Percentiles rank a stretch among this genome's conserved stretches.
Evolutionary conservation across 2,329 filamentous ascomycete genomes (phyloP).

Genomic region (Pseudogymnoascus sp.): DNA sequence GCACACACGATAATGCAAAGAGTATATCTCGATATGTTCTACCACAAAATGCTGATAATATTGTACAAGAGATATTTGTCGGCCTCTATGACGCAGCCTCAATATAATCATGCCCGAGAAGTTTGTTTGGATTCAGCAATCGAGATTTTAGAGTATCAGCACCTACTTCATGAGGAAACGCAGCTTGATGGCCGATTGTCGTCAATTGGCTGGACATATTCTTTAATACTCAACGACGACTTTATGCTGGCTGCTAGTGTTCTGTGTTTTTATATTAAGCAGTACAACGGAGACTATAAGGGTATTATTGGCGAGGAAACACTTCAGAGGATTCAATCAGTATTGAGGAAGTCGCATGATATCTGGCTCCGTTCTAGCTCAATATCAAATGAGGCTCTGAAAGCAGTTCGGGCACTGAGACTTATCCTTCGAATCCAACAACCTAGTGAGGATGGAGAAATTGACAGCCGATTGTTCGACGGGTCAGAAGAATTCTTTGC

Average conservation of each 20-base stretch:
- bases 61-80: slow-evolving; percentile 44
- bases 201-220: slow-evolving; percentile 46
- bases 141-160: slow-evolving; percentile 40
- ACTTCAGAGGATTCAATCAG: background rate
- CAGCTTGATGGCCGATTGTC: slow-evolving; percentile 46
- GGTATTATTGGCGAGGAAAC: background rate
- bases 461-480: background rate
- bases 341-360: background rate
- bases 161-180: slow-evolving; percentile 37
- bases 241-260: slow-evolving; percentile 53
- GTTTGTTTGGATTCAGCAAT: slow-evolving; percentile 44
- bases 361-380: background rate
- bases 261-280: slow-evolving; percentile 36
- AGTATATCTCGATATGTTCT: slow-evolving; percentile 41
- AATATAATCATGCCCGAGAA: slow-evolving; percentile 46
- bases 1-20: slow-evolving; percentile 40
- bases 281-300: background rate
- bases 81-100: slow-evolving; percentile 32
- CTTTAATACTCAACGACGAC: slow-evolving; percentile 50
- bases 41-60: slow-evolving; percentile 45
- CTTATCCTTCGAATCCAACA: background rate
- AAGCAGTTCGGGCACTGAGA: background rate
- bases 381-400: background rate
- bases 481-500: background rate
- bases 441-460: background rate